A percentile compares a stretch with the other conserved stretches of the same genome.
These are phyloP conservation scores for Tillandsia fasciculata DNA, from an alignment of 176 grass and related monocot species.

Conservation along the genomic window DNA sequence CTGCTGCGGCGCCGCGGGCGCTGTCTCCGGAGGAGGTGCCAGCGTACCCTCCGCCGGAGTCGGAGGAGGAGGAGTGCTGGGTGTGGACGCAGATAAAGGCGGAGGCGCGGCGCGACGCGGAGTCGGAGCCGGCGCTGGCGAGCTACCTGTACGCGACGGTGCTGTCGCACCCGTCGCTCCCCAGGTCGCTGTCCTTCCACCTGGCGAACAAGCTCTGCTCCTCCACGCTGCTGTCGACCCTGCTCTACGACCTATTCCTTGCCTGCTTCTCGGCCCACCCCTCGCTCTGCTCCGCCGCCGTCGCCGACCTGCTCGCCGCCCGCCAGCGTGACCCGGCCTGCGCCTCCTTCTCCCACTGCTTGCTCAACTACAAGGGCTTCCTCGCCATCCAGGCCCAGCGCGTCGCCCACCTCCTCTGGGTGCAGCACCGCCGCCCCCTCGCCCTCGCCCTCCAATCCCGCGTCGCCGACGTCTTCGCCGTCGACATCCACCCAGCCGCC, in stretches of 20 bases:
- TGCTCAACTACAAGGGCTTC: slow-evolving; percentile 97
- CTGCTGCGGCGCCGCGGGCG: background rate
- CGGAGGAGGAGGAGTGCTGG: slow-evolving; percentile 61
- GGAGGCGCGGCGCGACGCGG: slow-evolving; percentile 65
- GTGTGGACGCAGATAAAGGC: slow-evolving; percentile 92
- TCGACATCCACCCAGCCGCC: slow-evolving; percentile 82
- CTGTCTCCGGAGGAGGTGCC: slow-evolving; percentile 24
- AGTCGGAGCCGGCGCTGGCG: slow-evolving; percentile 75
- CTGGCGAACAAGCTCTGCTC: slow-evolving; percentile 97
- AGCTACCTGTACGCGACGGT: slow-evolving; percentile 89
- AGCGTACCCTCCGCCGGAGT: slow-evolving; percentile 58
- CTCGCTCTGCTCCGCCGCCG: slow-evolving; percentile 21
- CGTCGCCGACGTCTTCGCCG: slow-evolving; percentile 2
- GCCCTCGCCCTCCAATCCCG: slow-evolving; percentile 33
- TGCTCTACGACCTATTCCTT: slow-evolving; percentile 87
- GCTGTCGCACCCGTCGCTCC: slow-evolving; percentile 69
- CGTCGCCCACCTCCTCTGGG: slow-evolving; percentile 75
- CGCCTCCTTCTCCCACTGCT: slow-evolving; percentile 67
- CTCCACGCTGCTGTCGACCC: slow-evolving; percentile 74
- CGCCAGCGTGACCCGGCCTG: slow-evolving; percentile 65
- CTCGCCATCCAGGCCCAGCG: slow-evolving; percentile 88
- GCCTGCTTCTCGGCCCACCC: slow-evolving; percentile 12
- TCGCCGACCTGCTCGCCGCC: slow-evolving; percentile 65
- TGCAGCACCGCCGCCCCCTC: slow-evolving; percentile 50
- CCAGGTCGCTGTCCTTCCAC: slow-evolving; percentile 73